Conservation (phyloP, 2,329 filamentous ascomycete species). For the Thyridium curvatum region DNA sequence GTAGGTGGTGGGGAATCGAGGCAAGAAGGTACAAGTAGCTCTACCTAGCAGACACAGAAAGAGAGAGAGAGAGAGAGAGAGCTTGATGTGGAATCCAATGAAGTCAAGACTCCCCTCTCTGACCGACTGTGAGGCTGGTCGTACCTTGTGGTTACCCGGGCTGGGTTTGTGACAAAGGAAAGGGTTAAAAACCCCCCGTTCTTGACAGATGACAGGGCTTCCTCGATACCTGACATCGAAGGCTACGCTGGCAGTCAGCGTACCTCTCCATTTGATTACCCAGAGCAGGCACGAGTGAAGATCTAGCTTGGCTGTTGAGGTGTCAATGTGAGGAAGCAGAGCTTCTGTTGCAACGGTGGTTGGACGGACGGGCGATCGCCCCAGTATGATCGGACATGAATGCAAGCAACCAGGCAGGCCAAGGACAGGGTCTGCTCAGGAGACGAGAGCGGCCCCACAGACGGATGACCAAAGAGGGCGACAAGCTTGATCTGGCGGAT, state of each 20-base stretch:
- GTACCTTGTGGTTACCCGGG: not conserved
- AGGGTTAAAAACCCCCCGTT: not conserved
- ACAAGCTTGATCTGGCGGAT: not conserved
- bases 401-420: not conserved
- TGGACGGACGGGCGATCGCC: not conserved
- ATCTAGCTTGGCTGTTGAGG: not conserved
- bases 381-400: not conserved
- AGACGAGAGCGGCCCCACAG: not conserved
- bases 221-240: too few relatives aligned
- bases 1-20: not conserved
- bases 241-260: too few relatives aligned
- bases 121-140: too few relatives aligned
- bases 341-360: not conserved
- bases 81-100: too few relatives aligned
- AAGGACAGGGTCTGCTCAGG: not conserved
- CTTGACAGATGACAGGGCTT: too few relatives aligned
- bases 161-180: not conserved
- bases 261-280: too few relatives aligned
- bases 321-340: not conserved
- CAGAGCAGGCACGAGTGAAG: too few relatives aligned
- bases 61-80: too few relatives aligned
- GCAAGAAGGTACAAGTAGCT: too few relatives aligned
- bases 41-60: too few relatives aligned
- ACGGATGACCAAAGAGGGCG: not conserved
- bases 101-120: too few relatives aligned